Evolutionary conservation across 257 asterid species (phyloP), one percentile per base, ranked within the genome.

Genomic region (Solanum chiquidenum): DNA sequence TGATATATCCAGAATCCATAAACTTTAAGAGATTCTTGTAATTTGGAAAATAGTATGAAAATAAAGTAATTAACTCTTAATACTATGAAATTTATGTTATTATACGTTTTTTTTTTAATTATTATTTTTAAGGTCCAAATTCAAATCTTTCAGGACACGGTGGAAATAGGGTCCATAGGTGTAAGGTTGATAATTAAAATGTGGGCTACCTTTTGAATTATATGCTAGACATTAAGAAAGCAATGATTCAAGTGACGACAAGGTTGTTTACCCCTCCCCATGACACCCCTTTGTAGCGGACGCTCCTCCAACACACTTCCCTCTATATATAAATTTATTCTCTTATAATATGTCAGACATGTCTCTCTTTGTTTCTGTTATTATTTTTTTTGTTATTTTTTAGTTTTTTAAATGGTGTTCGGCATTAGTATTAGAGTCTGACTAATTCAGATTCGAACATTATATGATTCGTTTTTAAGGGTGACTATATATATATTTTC

Each of bases 221-320:
- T 80, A 82, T 46, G 69, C 3, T 49, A 69, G 85, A 82, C 85
- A 82, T 9, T 27, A 31, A 82, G 85, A 82, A 82, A 82, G 20
- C 85, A 82, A 82, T 82, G 85, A 82, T 82, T 82, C 85, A 49
- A 46, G 29, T 82, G 52, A 82, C 29, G 85, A 82, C 85, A 82
- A 82, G 25, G 20, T 49, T 49, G 85, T 29, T 80, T 82, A 40
- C 44, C 85, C 66, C 42, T 80, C 40, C 68, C 68, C 29, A 80
- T 80, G n/a, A 44, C 37, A 79, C 84, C 84, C 85, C 42, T 27
- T 80, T 80, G 29, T 46, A 46, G 29, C 85, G 85, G 85, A 80
- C 85, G 85, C 85, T 82, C 85, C 85, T 80, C 42, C 42, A 29
- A 40, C 14, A 25, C 25, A 33, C 35, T n/a, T 38, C 16, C 58